phyloP scores from a whole-genome alignment of 1,139 yeast species.

The Magnusiomyces suaveolens region DNA sequence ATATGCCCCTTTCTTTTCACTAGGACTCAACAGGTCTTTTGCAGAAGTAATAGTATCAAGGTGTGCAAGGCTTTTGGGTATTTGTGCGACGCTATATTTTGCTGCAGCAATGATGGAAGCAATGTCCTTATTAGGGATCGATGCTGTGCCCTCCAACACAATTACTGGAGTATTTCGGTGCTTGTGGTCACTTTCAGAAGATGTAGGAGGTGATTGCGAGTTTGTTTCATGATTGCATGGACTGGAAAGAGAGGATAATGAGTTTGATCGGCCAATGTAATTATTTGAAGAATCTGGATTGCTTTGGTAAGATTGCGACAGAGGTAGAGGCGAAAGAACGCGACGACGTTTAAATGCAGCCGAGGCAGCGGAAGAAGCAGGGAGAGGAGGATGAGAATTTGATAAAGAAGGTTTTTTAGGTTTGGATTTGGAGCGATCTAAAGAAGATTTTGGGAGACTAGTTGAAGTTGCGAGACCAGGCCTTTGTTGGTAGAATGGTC shows the following conservation, averaged over 20 bases:
- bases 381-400: background rate
- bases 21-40: background rate
- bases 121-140: background rate
- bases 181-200: no score
- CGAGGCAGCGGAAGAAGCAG: slow-evolving; percentile 3
- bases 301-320: background rate
- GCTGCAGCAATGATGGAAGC: slow-evolving; percentile 8
- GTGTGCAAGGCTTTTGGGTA: background rate
- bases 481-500: no score
- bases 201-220: no score
- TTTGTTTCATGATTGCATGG: background rate
- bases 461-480: no score
- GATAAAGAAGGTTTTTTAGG: no score
- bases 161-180: background rate
- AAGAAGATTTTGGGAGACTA: no score
- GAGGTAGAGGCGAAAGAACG: background rate
- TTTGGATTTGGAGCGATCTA: no score
- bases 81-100: background rate
- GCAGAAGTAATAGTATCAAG: background rate
- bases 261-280: background rate
- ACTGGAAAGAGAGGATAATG: background rate
- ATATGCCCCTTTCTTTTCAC: background rate
- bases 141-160: background rate
- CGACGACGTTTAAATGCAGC: slow-evolving; percentile 5
- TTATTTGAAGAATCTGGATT: background rate